Evolutionary conservation across 768 basidiomycete species (phyloP).

Genomic region (Postia placenta): DNA sequence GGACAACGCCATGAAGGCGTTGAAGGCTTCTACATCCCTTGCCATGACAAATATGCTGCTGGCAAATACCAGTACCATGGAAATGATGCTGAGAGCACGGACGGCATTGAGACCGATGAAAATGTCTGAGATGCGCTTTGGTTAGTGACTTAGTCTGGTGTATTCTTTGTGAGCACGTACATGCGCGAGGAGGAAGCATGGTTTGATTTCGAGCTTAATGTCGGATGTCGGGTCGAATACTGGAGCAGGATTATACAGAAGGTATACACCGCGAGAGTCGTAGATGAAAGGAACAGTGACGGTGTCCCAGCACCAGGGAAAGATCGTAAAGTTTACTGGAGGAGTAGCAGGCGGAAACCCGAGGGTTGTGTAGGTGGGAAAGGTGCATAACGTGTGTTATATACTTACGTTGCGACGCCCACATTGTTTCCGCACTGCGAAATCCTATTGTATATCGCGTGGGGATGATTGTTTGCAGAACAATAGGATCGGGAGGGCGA

Average conservation of each 20-base stretch:
- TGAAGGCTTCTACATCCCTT: conserved; percentile 70
- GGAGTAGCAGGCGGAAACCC: too few species aligned
- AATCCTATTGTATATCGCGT: not conserved
- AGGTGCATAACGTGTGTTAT: too few species aligned
- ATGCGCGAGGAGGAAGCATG: conserved; percentile 42
- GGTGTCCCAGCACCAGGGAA: conserved; percentile 25
- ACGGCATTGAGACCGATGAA: conserved; percentile 79
- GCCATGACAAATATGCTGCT: conserved; percentile 73
- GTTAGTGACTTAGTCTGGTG: not conserved
- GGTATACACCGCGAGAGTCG: too few species aligned
- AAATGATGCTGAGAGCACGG: conserved; percentile 74
- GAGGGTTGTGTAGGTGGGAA: too few species aligned
- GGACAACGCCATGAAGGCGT: conserved; percentile 44
- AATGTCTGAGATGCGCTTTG: conserved; percentile 30
- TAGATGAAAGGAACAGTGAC: not conserved
- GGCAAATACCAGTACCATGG: conserved; percentile 72
- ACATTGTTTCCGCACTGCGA: not conserved
- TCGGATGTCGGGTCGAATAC: too few species aligned
- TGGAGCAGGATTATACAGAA: too few species aligned
- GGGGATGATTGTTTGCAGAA: not conserved
- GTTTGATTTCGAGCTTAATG: conserved; percentile 1
- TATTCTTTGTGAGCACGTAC: conserved; percentile 27
- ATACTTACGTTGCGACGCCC: not conserved
- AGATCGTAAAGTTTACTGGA: conserved; percentile 11
- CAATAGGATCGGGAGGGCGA: too few species aligned